Percentiles rank a stretch among this genome's conserved stretches.
Conservation (phyloP, 2,329 filamentous ascomycete genomes). For the Coleophoma crateriformis region DNA sequence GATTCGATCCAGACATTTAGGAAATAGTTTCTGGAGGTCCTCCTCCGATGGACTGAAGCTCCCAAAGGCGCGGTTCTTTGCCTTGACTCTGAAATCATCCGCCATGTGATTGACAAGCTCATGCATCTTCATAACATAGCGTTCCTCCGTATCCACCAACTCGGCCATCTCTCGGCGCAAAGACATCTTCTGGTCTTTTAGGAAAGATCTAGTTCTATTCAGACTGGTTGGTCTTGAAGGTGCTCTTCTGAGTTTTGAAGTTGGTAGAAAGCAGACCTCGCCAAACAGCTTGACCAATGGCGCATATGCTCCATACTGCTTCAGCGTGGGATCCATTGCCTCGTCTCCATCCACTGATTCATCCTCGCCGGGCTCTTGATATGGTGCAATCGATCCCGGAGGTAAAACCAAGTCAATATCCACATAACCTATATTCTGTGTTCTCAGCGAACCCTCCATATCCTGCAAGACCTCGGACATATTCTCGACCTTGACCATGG, state of each 20-base stretch:
- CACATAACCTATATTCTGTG: slow-evolving; percentile 77
- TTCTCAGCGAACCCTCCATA: slow-evolving; percentile 69
- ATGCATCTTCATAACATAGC: slow-evolving; percentile 84
- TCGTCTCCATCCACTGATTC: slow-evolving; percentile 60
- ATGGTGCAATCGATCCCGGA: slow-evolving; percentile 62
- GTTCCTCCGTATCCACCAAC: slow-evolving; percentile 86
- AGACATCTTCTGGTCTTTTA: slow-evolving; percentile 75
- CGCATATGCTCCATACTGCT: slow-evolving; percentile 73
- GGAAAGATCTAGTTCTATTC: slow-evolving; percentile 72
- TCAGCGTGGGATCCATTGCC: slow-evolving; percentile 55
- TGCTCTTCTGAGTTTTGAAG: slow-evolving; percentile 75
- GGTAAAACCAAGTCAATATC: slow-evolving; percentile 87
- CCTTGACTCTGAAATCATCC: slow-evolving; percentile 69
- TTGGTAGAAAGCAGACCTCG: slow-evolving; percentile 80
- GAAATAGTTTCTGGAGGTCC: slow-evolving; percentile 74
- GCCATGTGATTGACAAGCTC: slow-evolving; percentile 79
- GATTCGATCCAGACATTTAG: slow-evolving; percentile 73
- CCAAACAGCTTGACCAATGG: slow-evolving; percentile 75
- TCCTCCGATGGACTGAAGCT: slow-evolving; percentile 68
- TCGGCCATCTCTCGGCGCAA: slow-evolving; percentile 86
- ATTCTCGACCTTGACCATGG: slow-evolving; percentile 79
- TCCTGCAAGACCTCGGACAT: slow-evolving; percentile 65
- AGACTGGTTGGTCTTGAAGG: slow-evolving; percentile 81
- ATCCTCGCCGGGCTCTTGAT: slow-evolving; percentile 55
- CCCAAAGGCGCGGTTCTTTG: slow-evolving; percentile 48